phyloP scores from a whole-genome alignment of 2,329 filamentous ascomycete genomes.

The Polytolypa hystricis region DNA sequence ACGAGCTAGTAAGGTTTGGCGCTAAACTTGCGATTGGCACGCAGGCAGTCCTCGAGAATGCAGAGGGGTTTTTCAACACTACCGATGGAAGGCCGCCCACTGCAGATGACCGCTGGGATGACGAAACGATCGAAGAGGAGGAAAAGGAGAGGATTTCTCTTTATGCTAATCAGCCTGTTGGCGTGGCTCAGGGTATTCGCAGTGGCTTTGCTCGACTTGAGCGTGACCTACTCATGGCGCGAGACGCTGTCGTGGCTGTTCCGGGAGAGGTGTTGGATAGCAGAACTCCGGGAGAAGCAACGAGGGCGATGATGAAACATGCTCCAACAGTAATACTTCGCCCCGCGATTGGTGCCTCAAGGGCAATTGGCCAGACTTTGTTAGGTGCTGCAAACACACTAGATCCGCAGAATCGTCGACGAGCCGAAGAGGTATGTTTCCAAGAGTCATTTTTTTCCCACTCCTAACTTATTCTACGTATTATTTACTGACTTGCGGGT shows the following conservation, averaged over 20 bases:
- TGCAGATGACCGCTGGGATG: conserved; percentile 44
- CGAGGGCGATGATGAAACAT: conserved; percentile 63
- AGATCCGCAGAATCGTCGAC: conserved; percentile 68
- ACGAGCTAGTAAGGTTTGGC: conserved; percentile 84
- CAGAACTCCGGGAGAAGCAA: conserved; percentile 66
- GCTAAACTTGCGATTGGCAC: conserved; percentile 92
- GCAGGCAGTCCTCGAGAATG: conserved; percentile 80
- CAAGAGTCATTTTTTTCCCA: too few species aligned
- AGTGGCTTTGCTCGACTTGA: conserved; percentile 74
- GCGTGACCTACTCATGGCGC: conserved; percentile 73
- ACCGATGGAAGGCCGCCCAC: conserved; percentile 20
- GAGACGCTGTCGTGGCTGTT: conserved; percentile 88
- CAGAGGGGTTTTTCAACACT: conserved; percentile 60
- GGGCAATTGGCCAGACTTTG: conserved; percentile 77
- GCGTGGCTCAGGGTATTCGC: conserved; percentile 73
- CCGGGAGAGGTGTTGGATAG: conserved; percentile 86
- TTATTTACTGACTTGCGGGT: neutral
- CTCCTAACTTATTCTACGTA: neutral
- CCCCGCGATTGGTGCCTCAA: conserved; percentile 80
- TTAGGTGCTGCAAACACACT: conserved; percentile 87
- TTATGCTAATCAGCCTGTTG: conserved; percentile 88
- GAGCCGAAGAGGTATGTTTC: conserved; percentile 77
- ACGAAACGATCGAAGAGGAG: conserved; percentile 51
- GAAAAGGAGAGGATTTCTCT: conserved; percentile 71
- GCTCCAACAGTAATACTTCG: conserved; percentile 89